Evolutionary conservation across 768 basidiomycete species (phyloP), one percentile per base, ranked within the genome.

Genomic region (Mycena belliarum): DNA sequence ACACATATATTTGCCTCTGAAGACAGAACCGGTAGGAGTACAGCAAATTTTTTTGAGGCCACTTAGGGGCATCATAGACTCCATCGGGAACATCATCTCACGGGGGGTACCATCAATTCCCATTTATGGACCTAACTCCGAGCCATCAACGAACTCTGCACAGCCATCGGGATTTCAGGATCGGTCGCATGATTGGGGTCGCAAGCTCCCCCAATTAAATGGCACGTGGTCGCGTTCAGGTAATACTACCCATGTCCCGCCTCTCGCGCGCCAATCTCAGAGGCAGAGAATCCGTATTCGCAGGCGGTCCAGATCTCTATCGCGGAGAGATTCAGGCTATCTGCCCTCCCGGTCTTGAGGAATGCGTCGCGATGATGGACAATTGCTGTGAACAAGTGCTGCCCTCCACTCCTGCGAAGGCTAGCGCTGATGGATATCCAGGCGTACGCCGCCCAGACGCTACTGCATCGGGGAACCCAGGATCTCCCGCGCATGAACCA

Each of bases 341-440:
- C 55, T 91, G 88, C 65, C 88, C 88, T 4, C 88, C 84, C 0
- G 84, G 84, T 70, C 75, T 92, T 18, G 80, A 79, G 50, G 90
- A 91, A 71, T 91, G 90, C 65, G 90, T 92, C 5, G 74, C 80
- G 63, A 85, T 87, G 0, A 84, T 91, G 81, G 87, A 91, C 64
- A 87, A 90, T 63, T 91, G 89, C 64, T 91, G 88, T 66, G 86
- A 90, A 68, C 87, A 91, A 83, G 73, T 59, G 5, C 42, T 33
- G 26, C 44, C 4, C 46, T 24, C 44, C 10, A 9, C 28, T 33
- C 15, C 16, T 24, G 14, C 25, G 6, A 38, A n/a, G n/a, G 18
- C 16, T 37, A 10, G 28, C 16, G 3, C 46, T 42, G 14, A 48
- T 49, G 41, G 45, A 60, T 45, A 63, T 5, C 37, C 58, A 91